A percentile compares a stretch with the other conserved stretches of the same genome.
These are phyloP conservation scores for Cajanus cajan DNA, from an alignment of 306 rosid genomes.

Conservation along the genomic window DNA sequence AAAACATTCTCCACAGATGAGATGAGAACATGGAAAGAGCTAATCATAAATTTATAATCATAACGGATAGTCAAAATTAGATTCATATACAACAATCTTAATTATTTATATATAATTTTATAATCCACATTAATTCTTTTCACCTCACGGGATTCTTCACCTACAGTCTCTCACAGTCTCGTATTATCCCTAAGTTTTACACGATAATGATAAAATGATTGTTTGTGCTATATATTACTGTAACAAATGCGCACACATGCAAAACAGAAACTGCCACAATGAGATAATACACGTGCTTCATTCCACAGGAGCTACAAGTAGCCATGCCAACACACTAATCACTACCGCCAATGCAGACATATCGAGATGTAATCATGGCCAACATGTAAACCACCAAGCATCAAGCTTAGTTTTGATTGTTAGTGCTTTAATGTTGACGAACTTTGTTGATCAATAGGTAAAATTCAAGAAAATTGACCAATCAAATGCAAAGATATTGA, in stretches of 20 bases:
- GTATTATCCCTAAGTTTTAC: not conserved
- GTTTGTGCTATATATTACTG: not conserved
- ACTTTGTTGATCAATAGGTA: too few species aligned
- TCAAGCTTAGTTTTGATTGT: too few species aligned
- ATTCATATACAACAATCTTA: not conserved
- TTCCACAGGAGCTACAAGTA: not conserved
- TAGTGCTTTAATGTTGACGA: too few species aligned
- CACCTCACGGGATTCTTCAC: too few species aligned
- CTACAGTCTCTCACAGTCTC: not conserved
- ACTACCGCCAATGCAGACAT: too few species aligned
- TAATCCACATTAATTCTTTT: not conserved
- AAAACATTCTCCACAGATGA: not conserved
- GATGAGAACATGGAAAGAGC: not conserved
- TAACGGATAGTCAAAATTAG: not conserved
- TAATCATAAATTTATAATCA: not conserved
- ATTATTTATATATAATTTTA: not conserved
- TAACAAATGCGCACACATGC: not conserved
- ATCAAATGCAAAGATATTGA: not conserved
- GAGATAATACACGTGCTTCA: not conserved
- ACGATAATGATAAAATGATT: not conserved
- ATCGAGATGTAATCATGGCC: too few species aligned
- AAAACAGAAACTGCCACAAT: not conserved
- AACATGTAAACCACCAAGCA: too few species aligned
- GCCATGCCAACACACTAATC: not conserved
- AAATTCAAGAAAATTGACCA: not conserved